Percentiles rank a stretch among this genome's conserved stretches.
Conservation (phyloP, 768 basidiomycete genomes). For the Termitomyces bulborhizus region DNA sequence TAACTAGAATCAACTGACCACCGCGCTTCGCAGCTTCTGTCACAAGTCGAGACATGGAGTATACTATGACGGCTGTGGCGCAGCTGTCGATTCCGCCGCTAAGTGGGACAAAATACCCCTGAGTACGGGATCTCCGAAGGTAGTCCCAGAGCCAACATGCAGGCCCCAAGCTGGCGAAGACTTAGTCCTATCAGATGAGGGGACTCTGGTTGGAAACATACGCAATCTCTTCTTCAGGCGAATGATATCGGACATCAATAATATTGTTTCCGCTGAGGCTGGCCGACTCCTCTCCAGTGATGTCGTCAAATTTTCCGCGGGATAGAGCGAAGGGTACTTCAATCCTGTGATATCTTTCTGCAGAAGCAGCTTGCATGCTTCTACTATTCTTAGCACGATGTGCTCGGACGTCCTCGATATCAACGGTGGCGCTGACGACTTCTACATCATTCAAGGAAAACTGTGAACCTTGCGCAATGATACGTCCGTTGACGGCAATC, state of each 20-base stretch:
- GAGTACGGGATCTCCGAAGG: constrained; percentile 84
- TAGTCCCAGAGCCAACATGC: constrained; percentile 99
- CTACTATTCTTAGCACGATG: constrained; percentile 81
- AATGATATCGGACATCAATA: constrained; percentile 65
- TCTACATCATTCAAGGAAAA: constrained; percentile 96
- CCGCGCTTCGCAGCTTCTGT: constrained; percentile 67
- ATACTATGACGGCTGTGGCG: constrained; percentile 92
- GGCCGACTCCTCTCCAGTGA: constrained; percentile 43
- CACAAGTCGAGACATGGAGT: constrained; percentile 93
- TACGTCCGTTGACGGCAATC: constrained; percentile 90
- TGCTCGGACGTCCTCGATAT: constrained; percentile 93
- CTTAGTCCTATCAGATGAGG: neutral
- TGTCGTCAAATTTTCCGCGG: constrained; percentile 64
- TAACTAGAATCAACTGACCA: constrained; percentile 33
- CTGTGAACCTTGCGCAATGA: constrained; percentile 94
- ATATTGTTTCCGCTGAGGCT: constrained; percentile 30
- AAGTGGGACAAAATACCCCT: constrained; percentile 93
- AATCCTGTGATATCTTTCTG: constrained; percentile 74
- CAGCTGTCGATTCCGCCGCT: constrained; percentile 98
- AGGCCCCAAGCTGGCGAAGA: constrained; percentile 69
- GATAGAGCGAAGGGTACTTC: constrained; percentile 79
- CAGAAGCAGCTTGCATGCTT: constrained; percentile 80
- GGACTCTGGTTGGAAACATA: constrained; percentile 33
- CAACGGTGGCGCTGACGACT: constrained; percentile 91
- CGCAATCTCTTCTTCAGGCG: constrained; percentile 97